phyloP scores from a whole-genome alignment of 2,329 filamentous ascomycete species.

The Xylariaceae sp. region DNA sequence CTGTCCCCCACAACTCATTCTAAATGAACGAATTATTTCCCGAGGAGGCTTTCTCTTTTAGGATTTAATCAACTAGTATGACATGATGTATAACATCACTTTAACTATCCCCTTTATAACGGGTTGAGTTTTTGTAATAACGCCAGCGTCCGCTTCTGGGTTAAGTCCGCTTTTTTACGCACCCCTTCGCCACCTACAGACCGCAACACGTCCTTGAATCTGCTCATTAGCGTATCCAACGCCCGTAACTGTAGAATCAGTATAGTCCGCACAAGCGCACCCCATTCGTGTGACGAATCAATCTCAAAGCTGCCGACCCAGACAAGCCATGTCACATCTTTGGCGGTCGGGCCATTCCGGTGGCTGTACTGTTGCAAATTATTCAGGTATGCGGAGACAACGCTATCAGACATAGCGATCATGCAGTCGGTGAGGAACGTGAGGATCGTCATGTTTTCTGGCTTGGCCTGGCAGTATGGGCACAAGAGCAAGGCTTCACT shows the following conservation, averaged over 20 bases:
- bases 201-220: conserved; percentile 7
- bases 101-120: neutral
- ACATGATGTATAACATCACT: neutral
- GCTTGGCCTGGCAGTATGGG: conserved; percentile 12
- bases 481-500: conserved; percentile 18
- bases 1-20: too few relatives aligned
- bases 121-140: conserved; percentile 11
- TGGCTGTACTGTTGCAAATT: neutral
- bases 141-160: neutral
- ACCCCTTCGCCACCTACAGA: conserved; percentile 6
- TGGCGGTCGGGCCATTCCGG: neutral
- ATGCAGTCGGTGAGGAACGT: conserved; percentile 12
- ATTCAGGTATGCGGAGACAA: conserved; percentile 10
- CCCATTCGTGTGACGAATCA: conserved; percentile 14
- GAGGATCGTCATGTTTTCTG: conserved; percentile 17
- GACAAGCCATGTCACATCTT: conserved; percentile 10
- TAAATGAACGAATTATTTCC: too few relatives aligned
- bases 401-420: conserved; percentile 15
- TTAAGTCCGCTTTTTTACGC: conserved; percentile 12
- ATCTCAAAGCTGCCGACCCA: conserved; percentile 18
- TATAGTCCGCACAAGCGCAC: conserved; percentile 13
- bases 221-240: conserved; percentile 3
- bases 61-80: neutral
- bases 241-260: conserved; percentile 11
- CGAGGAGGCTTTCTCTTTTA: neutral